Percentiles rank a stretch among this genome's conserved stretches.
These are phyloP conservation scores for Litsea cubeba DNA, from an alignment of 164 flowering plant species.

Conservation along the genomic window DNA sequence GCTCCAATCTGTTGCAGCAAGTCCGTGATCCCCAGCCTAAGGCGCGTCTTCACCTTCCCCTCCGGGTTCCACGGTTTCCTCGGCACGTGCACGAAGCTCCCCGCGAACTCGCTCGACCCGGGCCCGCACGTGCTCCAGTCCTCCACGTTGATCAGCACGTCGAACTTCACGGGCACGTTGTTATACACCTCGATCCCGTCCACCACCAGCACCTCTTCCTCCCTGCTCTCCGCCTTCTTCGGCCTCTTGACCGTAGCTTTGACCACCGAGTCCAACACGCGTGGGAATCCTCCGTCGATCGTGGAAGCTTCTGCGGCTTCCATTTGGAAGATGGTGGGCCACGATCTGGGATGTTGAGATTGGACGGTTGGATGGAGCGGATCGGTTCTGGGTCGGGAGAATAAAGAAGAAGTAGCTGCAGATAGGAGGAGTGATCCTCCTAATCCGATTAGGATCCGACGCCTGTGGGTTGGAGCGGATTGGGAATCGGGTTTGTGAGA, in stretches of 20 bases:
- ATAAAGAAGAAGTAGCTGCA: too few species aligned
- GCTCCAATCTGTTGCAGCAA: constrained; percentile 50
- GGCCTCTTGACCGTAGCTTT: constrained; percentile 24
- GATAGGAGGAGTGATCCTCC: too few species aligned
- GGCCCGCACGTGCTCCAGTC: constrained; percentile 9
- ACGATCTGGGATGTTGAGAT: not conserved
- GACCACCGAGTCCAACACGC: constrained; percentile 20
- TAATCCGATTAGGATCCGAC: too few species aligned
- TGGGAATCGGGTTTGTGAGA: too few species aligned
- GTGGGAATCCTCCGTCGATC: constrained; percentile 24
- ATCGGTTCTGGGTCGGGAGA: too few species aligned
- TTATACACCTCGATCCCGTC: constrained; percentile 39
- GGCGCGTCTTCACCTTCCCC: constrained; percentile 20
- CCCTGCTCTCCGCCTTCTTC: constrained; percentile 35
- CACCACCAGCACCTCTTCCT: constrained; percentile 52
- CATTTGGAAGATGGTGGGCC: not conserved
- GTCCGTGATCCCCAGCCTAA: constrained; percentile 41
- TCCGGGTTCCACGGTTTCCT: constrained; percentile 6
- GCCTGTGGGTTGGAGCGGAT: too few species aligned
- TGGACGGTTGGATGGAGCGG: too few species aligned
- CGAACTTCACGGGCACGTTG: constrained; percentile 42
- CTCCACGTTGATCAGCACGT: constrained; percentile 45
- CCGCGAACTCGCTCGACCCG: constrained; percentile 42
- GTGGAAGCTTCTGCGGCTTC: not conserved
- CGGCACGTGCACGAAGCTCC: constrained; percentile 58